phyloP scores from a whole-genome alignment of 495 filamentous ascomycete genomes.

The Penicillium coprophilum region DNA sequence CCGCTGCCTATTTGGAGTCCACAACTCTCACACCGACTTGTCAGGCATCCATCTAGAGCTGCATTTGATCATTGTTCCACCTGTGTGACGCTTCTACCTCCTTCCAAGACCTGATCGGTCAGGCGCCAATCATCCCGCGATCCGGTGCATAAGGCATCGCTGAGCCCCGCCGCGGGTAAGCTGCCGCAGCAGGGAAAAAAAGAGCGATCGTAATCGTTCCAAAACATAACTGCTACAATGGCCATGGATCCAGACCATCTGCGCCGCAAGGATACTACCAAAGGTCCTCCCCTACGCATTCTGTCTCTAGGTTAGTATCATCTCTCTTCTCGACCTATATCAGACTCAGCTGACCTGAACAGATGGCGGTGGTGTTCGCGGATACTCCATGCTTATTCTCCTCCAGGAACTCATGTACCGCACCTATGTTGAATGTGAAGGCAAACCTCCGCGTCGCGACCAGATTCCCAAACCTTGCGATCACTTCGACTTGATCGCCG shows the following conservation, averaged over 20 bases:
- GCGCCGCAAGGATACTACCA: conserved; percentile 87
- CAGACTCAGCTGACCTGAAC: conserved; percentile 21
- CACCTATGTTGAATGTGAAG: conserved; percentile 81
- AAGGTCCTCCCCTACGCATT: conserved; percentile 87
- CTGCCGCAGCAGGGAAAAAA: conserved; percentile 25
- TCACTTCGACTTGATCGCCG: conserved; percentile 94
- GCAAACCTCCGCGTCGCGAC: conserved; percentile 75
- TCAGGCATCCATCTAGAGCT: conserved; percentile 15
- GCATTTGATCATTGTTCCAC: conserved; percentile 19
- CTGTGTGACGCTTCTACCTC: conserved; percentile 16
- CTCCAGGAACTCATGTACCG: conserved; percentile 96
- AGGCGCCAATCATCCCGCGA: conserved; percentile 26
- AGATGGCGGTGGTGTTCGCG: conserved; percentile 96
- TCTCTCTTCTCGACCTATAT: neutral
- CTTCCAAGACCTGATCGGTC: conserved; percentile 22
- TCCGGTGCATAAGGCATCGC: conserved; percentile 31
- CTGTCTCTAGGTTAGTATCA: conserved; percentile 70
- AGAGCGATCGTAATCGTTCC: conserved; percentile 15
- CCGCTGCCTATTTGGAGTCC: conserved; percentile 27
- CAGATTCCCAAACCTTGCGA: conserved; percentile 97
- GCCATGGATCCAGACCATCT: conserved; percentile 41
- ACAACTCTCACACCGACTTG: conserved; percentile 10
- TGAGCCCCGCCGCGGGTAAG: conserved; percentile 34
- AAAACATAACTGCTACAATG: conserved; percentile 15
- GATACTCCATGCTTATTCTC: conserved; percentile 95